A percentile compares a stretch with the other conserved stretches of the same genome.
Evolutionary conservation across 441 rosid species (phyloP).

Genomic region (Bruguiera hainesii): DNA sequence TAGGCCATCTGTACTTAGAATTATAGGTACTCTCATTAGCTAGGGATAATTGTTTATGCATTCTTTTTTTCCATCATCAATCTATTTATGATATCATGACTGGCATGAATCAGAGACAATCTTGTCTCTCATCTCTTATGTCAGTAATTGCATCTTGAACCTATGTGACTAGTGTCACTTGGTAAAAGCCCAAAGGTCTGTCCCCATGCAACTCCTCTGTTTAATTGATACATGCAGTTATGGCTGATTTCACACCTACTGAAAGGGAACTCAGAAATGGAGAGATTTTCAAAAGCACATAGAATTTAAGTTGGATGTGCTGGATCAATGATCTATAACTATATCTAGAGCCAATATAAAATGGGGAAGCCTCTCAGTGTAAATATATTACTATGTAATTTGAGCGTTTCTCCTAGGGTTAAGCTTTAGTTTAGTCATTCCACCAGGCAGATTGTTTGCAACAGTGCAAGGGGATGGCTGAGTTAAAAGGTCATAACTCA

Average conservation of each 20-base stretch:
- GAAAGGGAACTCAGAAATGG: no score
- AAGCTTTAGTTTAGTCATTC: no score
- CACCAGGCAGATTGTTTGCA: no score
- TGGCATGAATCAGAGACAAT: neutral
- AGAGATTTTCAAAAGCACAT: no score
- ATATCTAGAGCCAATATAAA: neutral
- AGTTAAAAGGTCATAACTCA: neutral
- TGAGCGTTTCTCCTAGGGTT: neutral
- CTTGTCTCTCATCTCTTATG: neutral
- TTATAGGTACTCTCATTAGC: no score
- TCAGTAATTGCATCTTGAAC: neutral
- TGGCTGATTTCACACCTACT: no score
- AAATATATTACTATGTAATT: neutral
- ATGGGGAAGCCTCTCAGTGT: constrained; percentile 5
- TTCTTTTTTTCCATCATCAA: neutral
- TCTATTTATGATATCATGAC: neutral
- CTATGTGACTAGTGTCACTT: neutral
- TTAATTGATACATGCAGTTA: neutral
- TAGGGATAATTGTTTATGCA: no score
- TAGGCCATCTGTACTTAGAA: no score
- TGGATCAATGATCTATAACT: neutral
- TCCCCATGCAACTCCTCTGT: neutral
- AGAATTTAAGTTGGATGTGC: neutral
- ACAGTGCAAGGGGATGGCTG: no score
- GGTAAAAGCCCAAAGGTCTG: neutral